These are phyloP conservation scores for Digitaria exilis DNA, from an alignment of 202 grass and related monocot genomes.

Conservation along the genomic window DNA sequence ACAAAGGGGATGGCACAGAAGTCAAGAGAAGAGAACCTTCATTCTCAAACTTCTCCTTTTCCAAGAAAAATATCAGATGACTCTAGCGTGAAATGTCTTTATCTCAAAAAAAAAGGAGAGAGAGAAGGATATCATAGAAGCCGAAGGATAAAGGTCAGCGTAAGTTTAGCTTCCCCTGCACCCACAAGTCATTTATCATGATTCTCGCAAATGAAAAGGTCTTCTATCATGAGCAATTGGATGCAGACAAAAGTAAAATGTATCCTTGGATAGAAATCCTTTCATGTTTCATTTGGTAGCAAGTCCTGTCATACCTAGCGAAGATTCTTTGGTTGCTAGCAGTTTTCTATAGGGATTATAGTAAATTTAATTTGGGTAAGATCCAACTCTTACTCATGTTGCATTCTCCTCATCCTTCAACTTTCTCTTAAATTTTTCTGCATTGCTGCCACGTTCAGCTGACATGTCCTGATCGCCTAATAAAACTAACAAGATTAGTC, in stretches of 20 bases:
- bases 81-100: slow-evolving; percentile 12
- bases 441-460: neutral
- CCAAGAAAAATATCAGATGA: slow-evolving; percentile 16
- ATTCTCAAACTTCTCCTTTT: slow-evolving; percentile 26
- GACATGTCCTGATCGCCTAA: slow-evolving; percentile 25
- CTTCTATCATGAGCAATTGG: slow-evolving; percentile 6
- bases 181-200: neutral
- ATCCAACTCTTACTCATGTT: neutral
- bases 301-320: slow-evolving; percentile 17
- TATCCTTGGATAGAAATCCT: neutral
- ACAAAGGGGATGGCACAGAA: slow-evolving; percentile 12
- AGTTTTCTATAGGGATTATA: too few relatives aligned
- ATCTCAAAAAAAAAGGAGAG: neutral
- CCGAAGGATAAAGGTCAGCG: neutral
- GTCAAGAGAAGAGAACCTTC: slow-evolving; percentile 29
- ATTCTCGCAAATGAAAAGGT: neutral
- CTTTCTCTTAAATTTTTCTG: neutral
- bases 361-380: too few relatives aligned
- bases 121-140: neutral
- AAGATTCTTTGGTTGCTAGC: neutral
- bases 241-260: neutral
- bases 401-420: neutral
- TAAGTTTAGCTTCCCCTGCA: neutral
- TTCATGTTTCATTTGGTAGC: slow-evolving; percentile 20
- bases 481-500: slow-evolving; percentile 29